Conservation (phyloP, 192 early-diverging fungal species). For the Pilaira anomala region DNA sequence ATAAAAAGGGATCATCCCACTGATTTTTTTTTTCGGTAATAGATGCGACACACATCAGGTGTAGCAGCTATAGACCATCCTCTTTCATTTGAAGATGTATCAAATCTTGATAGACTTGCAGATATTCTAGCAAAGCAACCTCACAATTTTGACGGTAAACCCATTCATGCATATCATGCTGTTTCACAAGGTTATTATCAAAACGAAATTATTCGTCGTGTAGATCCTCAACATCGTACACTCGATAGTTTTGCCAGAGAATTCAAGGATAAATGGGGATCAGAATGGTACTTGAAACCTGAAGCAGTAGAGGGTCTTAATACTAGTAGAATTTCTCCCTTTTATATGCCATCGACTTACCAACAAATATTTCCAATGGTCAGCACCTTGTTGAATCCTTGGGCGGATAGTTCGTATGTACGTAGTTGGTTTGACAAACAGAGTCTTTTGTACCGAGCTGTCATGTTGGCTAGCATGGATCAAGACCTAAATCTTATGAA, state of each 20-base stretch:
- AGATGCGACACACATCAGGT: slow-evolving; percentile 60
- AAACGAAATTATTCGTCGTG: slow-evolving; percentile 69
- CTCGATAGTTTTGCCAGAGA: slow-evolving; percentile 65
- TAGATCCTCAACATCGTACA: slow-evolving; percentile 52
- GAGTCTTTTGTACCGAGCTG: neutral
- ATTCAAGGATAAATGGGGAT: slow-evolving; percentile 44
- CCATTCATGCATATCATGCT: slow-evolving; percentile 56
- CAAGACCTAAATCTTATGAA: neutral
- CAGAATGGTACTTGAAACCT: slow-evolving; percentile 56
- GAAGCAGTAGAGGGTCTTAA: neutral
- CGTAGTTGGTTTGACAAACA: neutral
- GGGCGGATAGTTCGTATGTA: neutral
- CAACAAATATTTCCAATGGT: neutral
- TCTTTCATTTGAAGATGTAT: slow-evolving; percentile 42
- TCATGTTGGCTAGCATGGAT: neutral
- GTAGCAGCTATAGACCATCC: slow-evolving; percentile 57
- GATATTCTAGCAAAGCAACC: slow-evolving; percentile 51
- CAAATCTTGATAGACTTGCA: slow-evolving; percentile 51
- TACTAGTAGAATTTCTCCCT: slow-evolving; percentile 21
- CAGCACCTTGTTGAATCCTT: neutral
- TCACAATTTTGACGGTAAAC: slow-evolving; percentile 61
- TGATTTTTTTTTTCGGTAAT: no score
- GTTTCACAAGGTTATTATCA: slow-evolving; percentile 68
- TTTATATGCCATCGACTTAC: neutral
- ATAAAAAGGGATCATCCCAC: no score